These are phyloP conservation scores for Chrysophaeum taylorii DNA, from an alignment of 352 stramenopile genomes.

Conservation along the genomic window DNA sequence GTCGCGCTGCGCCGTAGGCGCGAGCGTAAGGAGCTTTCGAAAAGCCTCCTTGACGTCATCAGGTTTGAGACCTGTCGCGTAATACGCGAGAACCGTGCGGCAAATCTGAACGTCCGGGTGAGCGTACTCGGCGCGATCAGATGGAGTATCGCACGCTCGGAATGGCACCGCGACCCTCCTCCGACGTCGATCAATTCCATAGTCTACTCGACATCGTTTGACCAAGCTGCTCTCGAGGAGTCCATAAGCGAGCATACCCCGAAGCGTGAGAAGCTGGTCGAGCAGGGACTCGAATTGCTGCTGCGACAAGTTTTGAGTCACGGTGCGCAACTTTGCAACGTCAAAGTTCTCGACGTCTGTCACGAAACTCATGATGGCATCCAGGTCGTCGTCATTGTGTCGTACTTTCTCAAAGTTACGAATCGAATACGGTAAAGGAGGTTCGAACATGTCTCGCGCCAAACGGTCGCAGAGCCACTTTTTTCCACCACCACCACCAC, in stretches of 20 bases:
- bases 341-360: constrained; percentile 23
- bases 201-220: constrained; percentile 66
- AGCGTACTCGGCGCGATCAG: constrained; percentile 66
- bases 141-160: constrained; percentile 60
- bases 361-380: constrained; percentile 55
- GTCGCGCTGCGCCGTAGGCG: constrained; percentile 47
- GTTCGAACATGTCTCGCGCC: not conserved
- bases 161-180: constrained; percentile 72
- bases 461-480: no score
- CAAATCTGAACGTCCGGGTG: constrained; percentile 67
- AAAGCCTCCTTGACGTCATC: constrained; percentile 49
- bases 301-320: constrained; percentile 32
- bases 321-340: constrained; percentile 37
- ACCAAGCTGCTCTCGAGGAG: constrained; percentile 65
- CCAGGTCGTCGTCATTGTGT: constrained; percentile 51
- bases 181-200: constrained; percentile 43
- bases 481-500: no score
- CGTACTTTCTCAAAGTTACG: constrained; percentile 28
- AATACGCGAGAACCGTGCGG: constrained; percentile 68
- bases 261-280: constrained; percentile 47
- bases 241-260: constrained; percentile 59
- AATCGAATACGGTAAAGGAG: constrained; percentile 7
- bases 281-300: constrained; percentile 28
- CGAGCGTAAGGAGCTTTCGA: constrained; percentile 47
- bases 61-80: constrained; percentile 52